These are phyloP conservation scores for Apophysomyces sp. DNA, from an alignment of 371 early-diverging fungal genomes.

Conservation along the genomic window DNA sequence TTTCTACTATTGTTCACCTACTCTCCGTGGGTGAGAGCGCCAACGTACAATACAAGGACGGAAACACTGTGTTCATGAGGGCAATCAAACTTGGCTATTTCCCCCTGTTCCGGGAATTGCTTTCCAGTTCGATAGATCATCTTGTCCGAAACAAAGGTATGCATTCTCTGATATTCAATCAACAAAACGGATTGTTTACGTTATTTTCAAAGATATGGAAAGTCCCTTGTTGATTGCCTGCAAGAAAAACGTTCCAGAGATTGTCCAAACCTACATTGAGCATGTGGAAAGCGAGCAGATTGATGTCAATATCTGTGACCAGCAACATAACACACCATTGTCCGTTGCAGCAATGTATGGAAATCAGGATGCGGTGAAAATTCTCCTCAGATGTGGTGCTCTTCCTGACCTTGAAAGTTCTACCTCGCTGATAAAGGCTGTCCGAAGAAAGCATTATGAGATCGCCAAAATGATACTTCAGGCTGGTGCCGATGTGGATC, in stretches of 20 bases:
- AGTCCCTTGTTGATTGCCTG: slow-evolving; percentile 27
- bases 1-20: slow-evolving; percentile 3
- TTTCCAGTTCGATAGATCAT: slow-evolving; percentile 19
- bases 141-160: slow-evolving; percentile 27
- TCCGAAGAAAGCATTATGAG: background rate
- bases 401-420: slow-evolving; percentile 16
- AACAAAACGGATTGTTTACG: background rate
- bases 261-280: slow-evolving; percentile 7
- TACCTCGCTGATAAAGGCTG: background rate
- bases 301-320: slow-evolving; percentile 23
- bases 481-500: slow-evolving; percentile 24
- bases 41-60: slow-evolving; percentile 16
- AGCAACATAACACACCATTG: slow-evolving; percentile 21
- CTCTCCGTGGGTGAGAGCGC: slow-evolving; percentile 26
- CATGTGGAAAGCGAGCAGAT: background rate
- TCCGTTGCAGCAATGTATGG: slow-evolving; percentile 30
- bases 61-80: slow-evolving; percentile 33
- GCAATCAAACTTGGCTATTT: slow-evolving; percentile 11
- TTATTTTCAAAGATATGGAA: slow-evolving; percentile 5
- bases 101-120: slow-evolving; percentile 11
- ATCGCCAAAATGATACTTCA: slow-evolving; percentile 7
- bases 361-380: slow-evolving; percentile 18
- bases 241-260: slow-evolving; percentile 3
- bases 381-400: slow-evolving; percentile 29
- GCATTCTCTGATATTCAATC: background rate